These are phyloP conservation scores for Emergomyces pasteurianus DNA, from an alignment of 2,329 filamentous ascomycete genomes.

Conservation along the genomic window DNA sequence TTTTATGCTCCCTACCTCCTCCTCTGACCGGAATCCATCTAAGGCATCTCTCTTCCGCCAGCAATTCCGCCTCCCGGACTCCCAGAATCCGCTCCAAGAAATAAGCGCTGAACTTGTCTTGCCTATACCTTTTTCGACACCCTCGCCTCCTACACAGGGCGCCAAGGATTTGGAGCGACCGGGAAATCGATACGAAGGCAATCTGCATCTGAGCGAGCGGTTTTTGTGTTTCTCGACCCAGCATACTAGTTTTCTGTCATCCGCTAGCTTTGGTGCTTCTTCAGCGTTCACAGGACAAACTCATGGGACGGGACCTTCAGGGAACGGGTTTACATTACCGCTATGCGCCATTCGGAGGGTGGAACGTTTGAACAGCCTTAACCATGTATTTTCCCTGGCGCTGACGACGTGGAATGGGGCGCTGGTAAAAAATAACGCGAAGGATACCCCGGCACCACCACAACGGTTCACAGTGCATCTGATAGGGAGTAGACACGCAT, in stretches of 20 bases:
- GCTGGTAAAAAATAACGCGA: conserved; percentile 41
- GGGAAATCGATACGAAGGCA: conserved; percentile 82
- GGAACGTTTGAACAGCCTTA: conserved; percentile 84
- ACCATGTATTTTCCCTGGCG: conserved; percentile 80
- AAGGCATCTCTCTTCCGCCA: conserved; percentile 88
- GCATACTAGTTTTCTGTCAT: conserved; percentile 70
- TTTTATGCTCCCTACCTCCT: conserved; percentile 59
- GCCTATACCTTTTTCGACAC: conserved; percentile 49
- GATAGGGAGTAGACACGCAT: conserved; percentile 74
- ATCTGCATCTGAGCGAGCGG: conserved; percentile 84
- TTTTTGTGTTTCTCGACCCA: conserved; percentile 97
- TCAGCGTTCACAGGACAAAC: conserved; percentile 85
- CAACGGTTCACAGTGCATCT: conserved; percentile 89
- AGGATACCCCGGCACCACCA: conserved; percentile 41
- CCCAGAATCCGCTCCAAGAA: conserved; percentile 88
- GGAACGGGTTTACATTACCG: conserved; percentile 91
- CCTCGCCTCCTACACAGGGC: conserved; percentile 41
- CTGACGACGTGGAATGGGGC: conserved; percentile 86
- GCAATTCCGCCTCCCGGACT: conserved; percentile 88
- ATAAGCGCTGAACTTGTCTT: conserved; percentile 94
- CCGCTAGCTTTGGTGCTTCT: conserved; percentile 66
- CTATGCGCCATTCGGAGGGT: conserved; percentile 84
- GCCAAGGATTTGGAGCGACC: conserved; percentile 44
- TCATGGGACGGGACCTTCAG: conserved; percentile 80
- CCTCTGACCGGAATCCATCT: conserved; percentile 69